These are phyloP conservation scores for Excoecaria agallocha DNA, from an alignment of 345 rosid species.

Conservation along the genomic window DNA sequence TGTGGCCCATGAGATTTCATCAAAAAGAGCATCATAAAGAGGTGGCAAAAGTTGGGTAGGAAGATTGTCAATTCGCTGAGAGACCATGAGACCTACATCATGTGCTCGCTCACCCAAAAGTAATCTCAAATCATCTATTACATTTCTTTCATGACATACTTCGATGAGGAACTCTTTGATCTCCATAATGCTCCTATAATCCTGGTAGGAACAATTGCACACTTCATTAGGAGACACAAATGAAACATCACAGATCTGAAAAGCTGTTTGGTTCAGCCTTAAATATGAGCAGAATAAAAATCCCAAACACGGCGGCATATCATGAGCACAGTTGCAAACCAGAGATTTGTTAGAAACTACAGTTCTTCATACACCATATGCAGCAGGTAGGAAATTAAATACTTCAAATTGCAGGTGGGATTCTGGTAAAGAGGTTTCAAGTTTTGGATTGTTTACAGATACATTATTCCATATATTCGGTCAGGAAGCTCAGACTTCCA, in stretches of 20 bases:
- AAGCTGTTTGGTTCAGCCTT: background rate
- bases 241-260: background rate
- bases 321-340: background rate
- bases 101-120: conserved; percentile 53
- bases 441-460: background rate
- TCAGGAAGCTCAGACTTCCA: background rate
- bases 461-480: background rate
- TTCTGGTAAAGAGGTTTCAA: background rate
- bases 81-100: conserved; percentile 68
- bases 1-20: conserved; percentile 81
- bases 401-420: background rate
- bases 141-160: conserved; percentile 46
- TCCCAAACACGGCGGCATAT: background rate
- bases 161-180: conserved; percentile 61
- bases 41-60: conserved; percentile 92
- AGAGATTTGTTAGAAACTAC: background rate
- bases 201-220: conserved; percentile 34
- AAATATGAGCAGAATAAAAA: background rate
- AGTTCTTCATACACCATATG: background rate
- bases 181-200: conserved; percentile 53
- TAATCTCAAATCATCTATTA: conserved; percentile 36
- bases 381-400: background rate
- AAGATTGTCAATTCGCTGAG: conserved; percentile 78
- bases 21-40: conserved; percentile 72
- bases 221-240: conserved; percentile 1